Percentiles rank a stretch among this genome's conserved stretches.
These are phyloP conservation scores for Bothia castanella DNA, from an alignment of 1,284 basidiomycete species.

Conservation along the genomic window DNA sequence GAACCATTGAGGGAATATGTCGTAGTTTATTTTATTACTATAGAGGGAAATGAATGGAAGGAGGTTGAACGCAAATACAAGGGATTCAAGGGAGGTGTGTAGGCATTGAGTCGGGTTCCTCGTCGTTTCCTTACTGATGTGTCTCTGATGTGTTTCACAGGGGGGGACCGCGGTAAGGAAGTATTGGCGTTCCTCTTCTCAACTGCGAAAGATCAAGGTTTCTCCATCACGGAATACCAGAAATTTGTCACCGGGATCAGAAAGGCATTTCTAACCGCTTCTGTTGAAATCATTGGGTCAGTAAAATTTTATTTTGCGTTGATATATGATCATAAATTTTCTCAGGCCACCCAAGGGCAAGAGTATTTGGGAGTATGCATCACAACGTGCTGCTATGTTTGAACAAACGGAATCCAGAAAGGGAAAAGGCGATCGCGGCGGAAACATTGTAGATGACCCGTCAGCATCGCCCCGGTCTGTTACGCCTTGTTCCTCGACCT, in stretches of 20 bases:
- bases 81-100: conserved; percentile 27
- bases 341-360: conserved; percentile 18
- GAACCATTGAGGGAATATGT: conserved; percentile 16
- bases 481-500: conserved; percentile 23
- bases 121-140: background rate
- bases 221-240: conserved; percentile 25
- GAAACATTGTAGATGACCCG: background rate
- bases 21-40: conserved; percentile 24
- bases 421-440: background rate
- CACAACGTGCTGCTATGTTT: conserved; percentile 18
- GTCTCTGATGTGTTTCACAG: conserved; percentile 14
- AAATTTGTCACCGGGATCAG: conserved; percentile 15
- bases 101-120: background rate
- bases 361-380: conserved; percentile 18
- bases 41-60: conserved; percentile 10
- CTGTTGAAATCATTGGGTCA: conserved; percentile 18
- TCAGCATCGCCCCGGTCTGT: conserved; percentile 8
- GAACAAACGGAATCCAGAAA: conserved; percentile 9
- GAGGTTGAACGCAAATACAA: conserved; percentile 12
- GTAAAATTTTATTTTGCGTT: conserved; percentile 1
- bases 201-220: conserved; percentile 17
- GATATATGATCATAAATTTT: background rate
- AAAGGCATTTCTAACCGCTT: background rate
- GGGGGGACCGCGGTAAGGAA: conserved; percentile 7
- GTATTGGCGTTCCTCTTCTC: conserved; percentile 25